phyloP scores from a whole-genome alignment of 1,139 yeast genomes.

The Diutina scorzettiae region DNA sequence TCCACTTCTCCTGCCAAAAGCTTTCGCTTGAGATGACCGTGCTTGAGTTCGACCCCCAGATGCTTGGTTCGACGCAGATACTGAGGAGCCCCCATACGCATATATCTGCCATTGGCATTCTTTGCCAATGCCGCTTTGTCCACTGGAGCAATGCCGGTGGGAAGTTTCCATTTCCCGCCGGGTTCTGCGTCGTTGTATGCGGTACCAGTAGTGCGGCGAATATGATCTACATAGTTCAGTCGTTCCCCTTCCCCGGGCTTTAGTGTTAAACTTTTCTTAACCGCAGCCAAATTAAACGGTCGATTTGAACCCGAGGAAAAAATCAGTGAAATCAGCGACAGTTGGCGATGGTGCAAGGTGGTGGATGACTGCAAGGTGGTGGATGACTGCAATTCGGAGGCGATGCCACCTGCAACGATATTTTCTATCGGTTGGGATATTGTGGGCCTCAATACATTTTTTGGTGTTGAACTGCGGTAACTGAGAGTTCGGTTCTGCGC shows the following conservation, averaged over 20 bases:
- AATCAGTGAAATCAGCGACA: constrained; percentile 25
- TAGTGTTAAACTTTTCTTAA: constrained; percentile 25
- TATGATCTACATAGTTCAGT: constrained; percentile 41
- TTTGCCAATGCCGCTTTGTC: constrained; percentile 13
- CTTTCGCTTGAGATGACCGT: constrained; percentile 65
- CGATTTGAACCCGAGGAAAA: constrained; percentile 23
- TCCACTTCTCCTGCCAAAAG: constrained; percentile 70
- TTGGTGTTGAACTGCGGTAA: constrained; percentile 4
- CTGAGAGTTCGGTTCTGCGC: not conserved
- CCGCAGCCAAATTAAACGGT: constrained; percentile 27
- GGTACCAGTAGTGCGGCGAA: constrained; percentile 41
- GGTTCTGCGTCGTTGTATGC: constrained; percentile 47
- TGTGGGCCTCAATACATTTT: not conserved
- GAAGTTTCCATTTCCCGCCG: constrained; percentile 49
- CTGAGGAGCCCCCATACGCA: constrained; percentile 17
- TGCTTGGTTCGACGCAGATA: constrained; percentile 18
- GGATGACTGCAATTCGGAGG: not conserved
- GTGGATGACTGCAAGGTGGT: not conserved
- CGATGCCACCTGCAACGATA: not conserved
- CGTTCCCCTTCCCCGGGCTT: constrained; percentile 41
- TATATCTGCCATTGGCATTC: constrained; percentile 21
- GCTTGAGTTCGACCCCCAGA: constrained; percentile 55
- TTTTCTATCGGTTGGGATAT: not conserved
- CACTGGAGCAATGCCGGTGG: constrained; percentile 47
- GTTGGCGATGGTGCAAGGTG: constrained; percentile 6